Evolutionary conservation across 805 yeast genomes (phyloP).

Genomic region (Hanseniaspora vineae): DNA sequence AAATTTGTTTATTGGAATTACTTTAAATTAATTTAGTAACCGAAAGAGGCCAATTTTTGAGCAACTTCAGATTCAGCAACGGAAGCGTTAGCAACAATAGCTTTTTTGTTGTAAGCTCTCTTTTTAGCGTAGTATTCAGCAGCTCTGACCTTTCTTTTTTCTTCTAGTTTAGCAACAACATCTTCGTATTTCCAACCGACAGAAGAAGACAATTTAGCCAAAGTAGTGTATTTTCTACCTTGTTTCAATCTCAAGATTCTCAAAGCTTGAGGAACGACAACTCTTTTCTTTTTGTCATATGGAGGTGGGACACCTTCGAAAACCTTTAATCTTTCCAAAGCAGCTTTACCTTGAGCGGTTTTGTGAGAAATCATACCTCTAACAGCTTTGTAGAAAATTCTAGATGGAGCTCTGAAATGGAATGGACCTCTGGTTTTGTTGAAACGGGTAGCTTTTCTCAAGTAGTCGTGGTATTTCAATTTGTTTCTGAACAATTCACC

Average conservation of each 20-base stretch:
- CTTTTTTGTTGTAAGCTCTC: slow-evolving; percentile 91
- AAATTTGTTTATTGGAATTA: too few relatives aligned
- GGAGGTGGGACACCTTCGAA: slow-evolving; percentile 99
- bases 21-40: slow-evolving; percentile 56
- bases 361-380: slow-evolving; percentile 99
- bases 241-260: slow-evolving; percentile 98
- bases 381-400: slow-evolving; percentile 98
- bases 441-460: slow-evolving; percentile 98
- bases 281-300: slow-evolving; percentile 99
- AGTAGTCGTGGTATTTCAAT: slow-evolving; percentile 99
- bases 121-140: slow-evolving; percentile 99
- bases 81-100: slow-evolving; percentile 72
- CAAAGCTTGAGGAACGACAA: slow-evolving; percentile 98
- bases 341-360: slow-evolving; percentile 99
- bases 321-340: slow-evolving; percentile 97
- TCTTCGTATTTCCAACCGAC: slow-evolving; percentile 99
- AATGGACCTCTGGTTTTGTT: slow-evolving; percentile 99
- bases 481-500: slow-evolving; percentile 99
- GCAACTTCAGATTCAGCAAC: slow-evolving; percentile 86
- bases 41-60: slow-evolving; percentile 88
- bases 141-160: slow-evolving; percentile 97
- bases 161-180: slow-evolving; percentile 94
- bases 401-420: slow-evolving; percentile 99
- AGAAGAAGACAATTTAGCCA: slow-evolving; percentile 89
- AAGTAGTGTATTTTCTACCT: slow-evolving; percentile 99